Evolutionary conservation across 164 flowering plant genomes (phyloP).

Genomic region (Euptelea pleiosperma): DNA sequence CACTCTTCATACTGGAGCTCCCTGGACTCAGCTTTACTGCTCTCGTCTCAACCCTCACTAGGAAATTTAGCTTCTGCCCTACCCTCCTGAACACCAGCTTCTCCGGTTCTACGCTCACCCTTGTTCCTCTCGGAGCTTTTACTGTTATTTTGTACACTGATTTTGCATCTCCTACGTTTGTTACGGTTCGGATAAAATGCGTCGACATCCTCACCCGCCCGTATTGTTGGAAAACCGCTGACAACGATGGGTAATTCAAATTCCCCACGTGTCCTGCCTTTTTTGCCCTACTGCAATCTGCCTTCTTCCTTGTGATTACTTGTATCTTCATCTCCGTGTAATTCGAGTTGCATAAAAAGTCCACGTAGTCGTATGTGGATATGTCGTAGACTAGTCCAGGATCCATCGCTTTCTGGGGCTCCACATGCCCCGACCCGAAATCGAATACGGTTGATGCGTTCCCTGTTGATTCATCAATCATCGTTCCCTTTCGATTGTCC

Average conservation of each 20-base stretch:
- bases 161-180: conserved; percentile 69
- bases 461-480: conserved; percentile 81
- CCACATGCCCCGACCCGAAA: conserved; percentile 86
- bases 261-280: conserved; percentile 74
- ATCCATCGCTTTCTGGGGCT: conserved; percentile 80
- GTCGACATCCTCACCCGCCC: conserved; percentile 60
- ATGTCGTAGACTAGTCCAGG: conserved; percentile 86
- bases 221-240: conserved; percentile 67
- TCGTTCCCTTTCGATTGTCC: conserved; percentile 55
- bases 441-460: conserved; percentile 65
- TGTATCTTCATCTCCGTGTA: conserved; percentile 55
- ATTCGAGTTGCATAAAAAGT: conserved; percentile 83
- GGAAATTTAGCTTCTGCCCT: conserved; percentile 70
- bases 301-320: conserved; percentile 46
- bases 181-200: conserved; percentile 72
- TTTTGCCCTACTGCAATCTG: conserved; percentile 57
- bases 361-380: conserved; percentile 50
- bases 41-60: conserved; percentile 52
- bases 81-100: conserved; percentile 58
- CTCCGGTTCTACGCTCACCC: conserved; percentile 68
- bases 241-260: conserved; percentile 79
- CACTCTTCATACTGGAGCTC: conserved; percentile 48
- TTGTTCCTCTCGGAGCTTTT: conserved; percentile 46
- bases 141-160: conserved; percentile 52
- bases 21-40: conserved; percentile 61